Conservation (phyloP, 23 red algal species). For the Gracilaria gracilis region DNA sequence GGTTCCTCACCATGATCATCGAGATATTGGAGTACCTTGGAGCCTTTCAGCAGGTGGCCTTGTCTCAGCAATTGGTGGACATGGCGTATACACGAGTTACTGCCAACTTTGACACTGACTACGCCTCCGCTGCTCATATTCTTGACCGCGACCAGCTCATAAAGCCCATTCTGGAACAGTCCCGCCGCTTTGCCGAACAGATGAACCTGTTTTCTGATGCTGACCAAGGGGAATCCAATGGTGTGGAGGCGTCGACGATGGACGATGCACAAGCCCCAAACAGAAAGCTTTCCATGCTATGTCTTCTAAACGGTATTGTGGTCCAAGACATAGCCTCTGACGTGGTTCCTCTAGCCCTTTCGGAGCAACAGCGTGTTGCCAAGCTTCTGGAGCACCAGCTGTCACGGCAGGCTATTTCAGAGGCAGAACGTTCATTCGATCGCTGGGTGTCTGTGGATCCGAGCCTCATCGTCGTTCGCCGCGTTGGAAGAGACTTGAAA, state of each 20-base stretch:
- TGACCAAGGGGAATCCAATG: neutral
- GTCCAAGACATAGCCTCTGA: conserved; percentile 48
- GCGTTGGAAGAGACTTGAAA: conserved; percentile 32
- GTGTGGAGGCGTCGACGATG: neutral
- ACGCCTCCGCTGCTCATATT: conserved; percentile 37
- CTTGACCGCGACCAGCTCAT: conserved; percentile 29
- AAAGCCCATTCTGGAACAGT: conserved; percentile 26
- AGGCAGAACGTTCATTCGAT: conserved; percentile 10
- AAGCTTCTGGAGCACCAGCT: neutral
- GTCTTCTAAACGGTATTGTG: conserved; percentile 65
- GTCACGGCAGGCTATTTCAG: neutral
- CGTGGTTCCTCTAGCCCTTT: conserved; percentile 40
- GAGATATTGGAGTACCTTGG: conserved; percentile 69
- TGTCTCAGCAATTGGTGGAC: conserved; percentile 59
- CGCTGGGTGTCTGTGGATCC: conserved; percentile 60
- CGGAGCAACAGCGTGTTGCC: conserved; percentile 67
- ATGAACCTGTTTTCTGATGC: conserved; percentile 35
- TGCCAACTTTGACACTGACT: neutral
- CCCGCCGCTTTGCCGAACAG: conserved; percentile 26
- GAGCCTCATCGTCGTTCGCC: conserved; percentile 42
- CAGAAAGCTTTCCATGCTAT: conserved; percentile 47
- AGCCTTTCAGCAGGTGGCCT: conserved; percentile 5
- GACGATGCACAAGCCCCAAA: neutral
- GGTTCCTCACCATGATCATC: conserved; percentile 55
- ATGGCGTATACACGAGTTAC: conserved; percentile 35